Evolutionary conservation across 1,284 basidiomycete species (phyloP).

Genomic region (Amylostereum areolatum): DNA sequence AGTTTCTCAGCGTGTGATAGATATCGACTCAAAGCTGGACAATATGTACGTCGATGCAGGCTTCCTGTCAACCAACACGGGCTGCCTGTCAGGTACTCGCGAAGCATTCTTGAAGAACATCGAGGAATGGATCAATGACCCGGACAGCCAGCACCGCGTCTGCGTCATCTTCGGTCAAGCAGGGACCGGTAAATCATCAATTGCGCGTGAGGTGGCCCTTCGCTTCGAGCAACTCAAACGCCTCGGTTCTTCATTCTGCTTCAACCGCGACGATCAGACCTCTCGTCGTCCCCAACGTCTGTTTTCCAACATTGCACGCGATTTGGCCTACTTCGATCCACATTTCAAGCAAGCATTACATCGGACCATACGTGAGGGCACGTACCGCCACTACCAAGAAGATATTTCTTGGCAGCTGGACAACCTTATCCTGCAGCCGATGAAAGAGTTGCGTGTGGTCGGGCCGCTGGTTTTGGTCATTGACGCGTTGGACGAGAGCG

Average conservation of each 20-base stretch:
- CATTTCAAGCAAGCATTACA: conserved; percentile 5
- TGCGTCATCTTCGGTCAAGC: conserved; percentile 6
- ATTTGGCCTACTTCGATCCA: conserved; percentile 5
- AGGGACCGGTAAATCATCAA: not conserved
- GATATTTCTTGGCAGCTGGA: conserved; percentile 9
- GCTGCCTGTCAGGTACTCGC: conserved; percentile 13
- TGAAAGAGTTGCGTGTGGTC: not conserved
- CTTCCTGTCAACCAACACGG: too few species aligned
- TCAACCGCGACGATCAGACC: not conserved
- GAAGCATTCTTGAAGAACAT: conserved; percentile 4
- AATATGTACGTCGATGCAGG: too few species aligned
- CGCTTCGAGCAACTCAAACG: not conserved
- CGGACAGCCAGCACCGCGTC: not conserved
- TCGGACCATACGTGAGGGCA: too few species aligned
- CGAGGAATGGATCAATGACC: conserved; percentile 5
- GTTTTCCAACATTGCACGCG: conserved; percentile 9
- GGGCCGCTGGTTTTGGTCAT: conserved; percentile 7
- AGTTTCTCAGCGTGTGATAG: too few species aligned
- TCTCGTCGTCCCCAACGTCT: not conserved
- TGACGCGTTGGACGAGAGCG: conserved; percentile 11
- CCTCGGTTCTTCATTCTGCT: conserved; percentile 8
- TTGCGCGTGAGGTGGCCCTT: not conserved
- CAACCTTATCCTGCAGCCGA: not conserved
- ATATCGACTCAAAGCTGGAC: too few species aligned
- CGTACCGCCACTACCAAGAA: conserved; percentile 2